A percentile compares a stretch with the other conserved stretches of the same genome.
Evolutionary conservation across 352 stramenopile genomes (phyloP).

Genomic region (Phytophthora cactorum): DNA sequence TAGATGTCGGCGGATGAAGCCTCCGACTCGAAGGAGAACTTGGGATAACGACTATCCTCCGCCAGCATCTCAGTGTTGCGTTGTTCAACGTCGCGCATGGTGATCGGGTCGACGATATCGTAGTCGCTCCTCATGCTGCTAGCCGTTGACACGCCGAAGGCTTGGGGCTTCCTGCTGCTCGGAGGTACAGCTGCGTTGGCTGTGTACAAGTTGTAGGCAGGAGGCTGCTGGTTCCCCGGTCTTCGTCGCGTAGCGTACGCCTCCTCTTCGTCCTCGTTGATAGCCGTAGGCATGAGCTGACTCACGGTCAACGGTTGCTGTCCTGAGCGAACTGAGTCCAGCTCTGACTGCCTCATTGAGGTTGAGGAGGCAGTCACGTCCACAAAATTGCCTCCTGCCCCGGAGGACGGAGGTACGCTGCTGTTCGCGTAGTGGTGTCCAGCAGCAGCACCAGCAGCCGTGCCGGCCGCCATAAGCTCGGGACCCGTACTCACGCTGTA

Average conservation of each 20-base stretch:
- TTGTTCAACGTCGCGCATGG: slow-evolving; percentile 58
- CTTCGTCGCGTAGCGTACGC: slow-evolving; percentile 21
- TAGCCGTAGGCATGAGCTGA: slow-evolving; percentile 30
- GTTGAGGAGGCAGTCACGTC: slow-evolving; percentile 29
- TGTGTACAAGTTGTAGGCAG: slow-evolving; percentile 14
- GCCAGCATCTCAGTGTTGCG: slow-evolving; percentile 76
- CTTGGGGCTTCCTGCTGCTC: slow-evolving; percentile 14
- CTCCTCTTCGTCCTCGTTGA: slow-evolving; percentile 19
- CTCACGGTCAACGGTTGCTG: slow-evolving; percentile 37
- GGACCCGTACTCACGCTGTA: slow-evolving; percentile 36
- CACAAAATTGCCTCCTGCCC: slow-evolving; percentile 25
- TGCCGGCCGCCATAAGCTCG: slow-evolving; percentile 15
- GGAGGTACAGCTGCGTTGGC: slow-evolving; percentile 2
- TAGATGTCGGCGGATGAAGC: slow-evolving; percentile 36
- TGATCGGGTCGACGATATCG: slow-evolving; percentile 74
- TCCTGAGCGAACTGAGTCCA: slow-evolving; percentile 20
- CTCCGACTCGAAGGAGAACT: slow-evolving; percentile 74
- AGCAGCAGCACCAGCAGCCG: slow-evolving; percentile 10
- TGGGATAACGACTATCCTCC: slow-evolving; percentile 56
- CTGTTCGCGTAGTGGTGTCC: slow-evolving; percentile 20
- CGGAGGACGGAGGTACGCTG: neutral
- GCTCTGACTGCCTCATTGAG: slow-evolving; percentile 23
- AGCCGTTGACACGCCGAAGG: slow-evolving; percentile 33
- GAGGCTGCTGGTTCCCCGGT: neutral
- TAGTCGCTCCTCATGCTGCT: slow-evolving; percentile 66